These are phyloP conservation scores for Cladosporium sp. DNA, from an alignment of 2,329 filamentous ascomycete genomes.

Conservation along the genomic window DNA sequence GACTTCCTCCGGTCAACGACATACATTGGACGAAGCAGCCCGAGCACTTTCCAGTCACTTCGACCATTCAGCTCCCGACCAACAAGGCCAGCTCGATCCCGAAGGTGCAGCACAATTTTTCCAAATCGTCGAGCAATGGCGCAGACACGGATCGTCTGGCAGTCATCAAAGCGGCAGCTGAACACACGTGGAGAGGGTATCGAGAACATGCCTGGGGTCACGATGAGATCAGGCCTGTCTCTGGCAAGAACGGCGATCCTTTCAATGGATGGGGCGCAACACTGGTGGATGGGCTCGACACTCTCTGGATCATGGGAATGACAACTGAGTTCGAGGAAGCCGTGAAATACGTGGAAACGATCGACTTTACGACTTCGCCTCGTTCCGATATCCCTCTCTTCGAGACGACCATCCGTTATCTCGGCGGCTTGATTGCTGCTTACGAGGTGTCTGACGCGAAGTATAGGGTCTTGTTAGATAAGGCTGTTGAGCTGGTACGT, in stretches of 20 bases:
- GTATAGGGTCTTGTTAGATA: constrained; percentile 70
- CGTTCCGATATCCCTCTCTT: constrained; percentile 79
- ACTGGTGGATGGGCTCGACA: constrained; percentile 78
- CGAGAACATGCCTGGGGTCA: constrained; percentile 77
- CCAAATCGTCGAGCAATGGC: constrained; percentile 55
- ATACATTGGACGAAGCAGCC: constrained; percentile 72
- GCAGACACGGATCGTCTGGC: constrained; percentile 62
- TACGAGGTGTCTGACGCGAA: constrained; percentile 78
- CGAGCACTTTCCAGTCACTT: constrained; percentile 71
- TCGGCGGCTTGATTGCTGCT: constrained; percentile 80
- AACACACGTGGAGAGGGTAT: constrained; percentile 81
- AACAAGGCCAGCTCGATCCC: constrained; percentile 70
- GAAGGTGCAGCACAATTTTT: constrained; percentile 72
- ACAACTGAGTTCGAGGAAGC: constrained; percentile 78
- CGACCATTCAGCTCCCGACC: constrained; percentile 73
- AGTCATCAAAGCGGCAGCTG: constrained; percentile 71
- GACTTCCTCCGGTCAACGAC: constrained; percentile 22
- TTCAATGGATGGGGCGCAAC: constrained; percentile 94
- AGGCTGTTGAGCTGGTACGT: constrained; percentile 71
- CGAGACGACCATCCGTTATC: constrained; percentile 86
- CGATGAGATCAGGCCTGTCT: constrained; percentile 79
- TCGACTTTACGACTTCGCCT: constrained; percentile 77
- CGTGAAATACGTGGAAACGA: constrained; percentile 64
- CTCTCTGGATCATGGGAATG: constrained; percentile 82
- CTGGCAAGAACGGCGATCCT: constrained; percentile 67